Percentiles rank a stretch among this genome's conserved stretches.
These are phyloP conservation scores for Aspergillus homomorphus DNA, from an alignment of 495 filamentous ascomycete species.

Conservation along the genomic window DNA sequence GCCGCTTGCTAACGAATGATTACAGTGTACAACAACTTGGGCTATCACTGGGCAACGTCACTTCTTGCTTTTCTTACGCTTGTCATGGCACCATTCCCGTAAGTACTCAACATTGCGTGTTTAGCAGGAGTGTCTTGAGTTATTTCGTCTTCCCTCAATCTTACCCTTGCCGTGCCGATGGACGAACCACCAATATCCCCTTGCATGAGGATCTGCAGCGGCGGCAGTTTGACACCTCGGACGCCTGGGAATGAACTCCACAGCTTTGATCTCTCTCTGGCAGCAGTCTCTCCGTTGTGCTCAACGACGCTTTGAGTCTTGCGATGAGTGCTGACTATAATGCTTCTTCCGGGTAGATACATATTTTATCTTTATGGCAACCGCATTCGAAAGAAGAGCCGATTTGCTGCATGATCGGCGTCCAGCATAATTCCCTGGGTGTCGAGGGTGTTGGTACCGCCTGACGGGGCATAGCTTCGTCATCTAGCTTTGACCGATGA, in stretches of 20 bases:
- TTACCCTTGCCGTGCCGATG: constrained; percentile 1
- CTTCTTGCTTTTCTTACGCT: constrained; percentile 68
- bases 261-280: background rate
- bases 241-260: background rate
- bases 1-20: constrained; percentile 28
- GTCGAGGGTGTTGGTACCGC: background rate
- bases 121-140: background rate
- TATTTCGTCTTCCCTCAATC: constrained; percentile 7
- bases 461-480: background rate
- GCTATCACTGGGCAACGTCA: constrained; percentile 70
- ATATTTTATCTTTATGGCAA: constrained; percentile 64
- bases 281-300: background rate
- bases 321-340: background rate
- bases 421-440: constrained; percentile 7
- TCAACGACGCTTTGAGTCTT: no score
- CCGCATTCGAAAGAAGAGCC: constrained; percentile 49
- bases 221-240: constrained; percentile 13
- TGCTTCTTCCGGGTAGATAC: constrained; percentile 36
- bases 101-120: constrained; percentile 25
- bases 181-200: constrained; percentile 3
- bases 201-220: constrained; percentile 17
- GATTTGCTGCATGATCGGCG: constrained; percentile 45
- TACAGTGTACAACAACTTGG: constrained; percentile 63
- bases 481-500: background rate
- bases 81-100: constrained; percentile 67